Conservation (phyloP, 768 basidiomycete genomes). For the Pleurotus citrinopileatus region DNA sequence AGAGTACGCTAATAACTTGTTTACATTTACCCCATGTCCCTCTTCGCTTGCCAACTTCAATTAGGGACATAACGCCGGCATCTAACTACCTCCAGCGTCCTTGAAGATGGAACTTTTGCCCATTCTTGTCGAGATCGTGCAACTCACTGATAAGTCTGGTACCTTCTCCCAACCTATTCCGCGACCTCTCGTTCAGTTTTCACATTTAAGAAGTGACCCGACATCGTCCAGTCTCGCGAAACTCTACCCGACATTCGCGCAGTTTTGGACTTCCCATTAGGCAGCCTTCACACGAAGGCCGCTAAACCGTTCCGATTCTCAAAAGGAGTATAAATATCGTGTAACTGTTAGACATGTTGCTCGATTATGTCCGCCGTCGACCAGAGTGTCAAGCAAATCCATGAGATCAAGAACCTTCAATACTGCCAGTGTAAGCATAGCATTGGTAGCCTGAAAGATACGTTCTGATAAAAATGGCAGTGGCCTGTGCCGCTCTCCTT, state of each 20-base stretch:
- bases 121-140: too few species aligned
- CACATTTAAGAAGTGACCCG: neutral
- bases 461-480: neutral
- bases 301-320: neutral
- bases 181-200: neutral
- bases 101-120: too few species aligned
- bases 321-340: neutral
- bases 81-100: too few species aligned
- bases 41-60: too few species aligned
- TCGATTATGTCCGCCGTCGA: neutral
- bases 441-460: neutral
- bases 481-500: neutral
- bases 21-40: too few species aligned
- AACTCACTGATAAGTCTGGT: too few species aligned
- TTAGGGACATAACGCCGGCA: too few species aligned
- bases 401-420: constrained; percentile 5
- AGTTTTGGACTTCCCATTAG: neutral
- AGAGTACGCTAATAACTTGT: too few species aligned
- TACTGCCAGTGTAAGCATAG: neutral
- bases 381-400: constrained; percentile 5
- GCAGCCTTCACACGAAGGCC: neutral
- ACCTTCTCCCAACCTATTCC: too few species aligned
- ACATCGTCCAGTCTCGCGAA: neutral
- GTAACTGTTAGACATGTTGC: neutral
- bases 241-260: neutral